Evolutionary conservation across 2,329 filamentous ascomycete genomes (phyloP).

Genomic region (Xylariaceae sp.): DNA sequence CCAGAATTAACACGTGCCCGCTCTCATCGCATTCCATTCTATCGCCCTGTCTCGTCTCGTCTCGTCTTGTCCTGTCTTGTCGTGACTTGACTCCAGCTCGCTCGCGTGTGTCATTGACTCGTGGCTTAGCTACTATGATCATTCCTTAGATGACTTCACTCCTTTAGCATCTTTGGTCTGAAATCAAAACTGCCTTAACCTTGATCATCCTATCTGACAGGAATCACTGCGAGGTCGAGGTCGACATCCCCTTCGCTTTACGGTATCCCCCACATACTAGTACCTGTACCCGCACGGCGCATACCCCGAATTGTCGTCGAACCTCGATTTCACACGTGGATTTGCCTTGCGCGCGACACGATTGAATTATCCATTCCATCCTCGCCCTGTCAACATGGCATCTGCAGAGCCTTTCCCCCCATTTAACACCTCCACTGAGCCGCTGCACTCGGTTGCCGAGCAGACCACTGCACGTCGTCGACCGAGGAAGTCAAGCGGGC

Average conservation of each 20-base stretch:
- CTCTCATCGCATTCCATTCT: not conserved
- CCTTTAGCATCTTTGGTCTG: constrained; percentile 38
- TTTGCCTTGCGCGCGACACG: not conserved
- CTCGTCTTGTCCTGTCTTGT: too few relatives aligned
- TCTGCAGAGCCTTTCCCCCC: constrained; percentile 62
- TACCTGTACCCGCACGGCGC: not conserved
- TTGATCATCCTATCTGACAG: not conserved
- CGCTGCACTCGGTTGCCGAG: constrained; percentile 50
- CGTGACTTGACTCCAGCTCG: too few relatives aligned
- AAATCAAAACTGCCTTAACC: not conserved
- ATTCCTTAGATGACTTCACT: constrained; percentile 40
- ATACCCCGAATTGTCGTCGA: not conserved
- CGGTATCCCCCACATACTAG: not conserved
- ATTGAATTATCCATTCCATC: not conserved
- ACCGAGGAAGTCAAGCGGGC: constrained; percentile 60
- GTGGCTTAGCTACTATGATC: constrained; percentile 14
- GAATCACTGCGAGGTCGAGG: not conserved
- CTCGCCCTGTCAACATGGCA: constrained; percentile 48
- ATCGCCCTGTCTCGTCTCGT: constrained; percentile 2
- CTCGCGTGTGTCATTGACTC: not conserved
- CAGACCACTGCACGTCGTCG: constrained; percentile 53
- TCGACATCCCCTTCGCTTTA: too few relatives aligned
- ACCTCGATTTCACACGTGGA: not conserved
- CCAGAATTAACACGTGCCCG: constrained; percentile 1
- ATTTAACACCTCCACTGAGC: constrained; percentile 58